phyloP scores from a whole-genome alignment of 2,329 filamentous ascomycete species.

The Fusarium equiseti region DNA sequence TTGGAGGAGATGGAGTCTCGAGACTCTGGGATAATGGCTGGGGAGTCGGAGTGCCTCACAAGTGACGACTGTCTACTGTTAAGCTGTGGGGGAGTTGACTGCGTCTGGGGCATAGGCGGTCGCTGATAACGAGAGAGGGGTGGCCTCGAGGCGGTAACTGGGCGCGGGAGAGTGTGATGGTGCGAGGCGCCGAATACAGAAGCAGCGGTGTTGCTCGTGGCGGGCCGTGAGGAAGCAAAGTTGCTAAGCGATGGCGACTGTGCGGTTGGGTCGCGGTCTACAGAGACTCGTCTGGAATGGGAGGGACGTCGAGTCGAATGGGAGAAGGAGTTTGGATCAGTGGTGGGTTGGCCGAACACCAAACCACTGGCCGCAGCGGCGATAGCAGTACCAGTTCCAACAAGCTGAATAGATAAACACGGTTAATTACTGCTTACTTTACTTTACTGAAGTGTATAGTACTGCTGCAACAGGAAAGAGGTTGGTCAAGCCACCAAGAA shows the following conservation, averaged over 20 bases:
- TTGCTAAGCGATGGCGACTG: constrained; percentile 43
- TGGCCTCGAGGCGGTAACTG: constrained; percentile 52
- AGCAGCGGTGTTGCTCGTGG: constrained; percentile 57
- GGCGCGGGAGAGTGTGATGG: constrained; percentile 48
- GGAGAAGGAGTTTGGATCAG: constrained; percentile 55
- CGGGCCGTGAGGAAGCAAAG: constrained; percentile 56
- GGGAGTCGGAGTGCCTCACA: constrained; percentile 55
- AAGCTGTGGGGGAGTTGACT: constrained; percentile 56
- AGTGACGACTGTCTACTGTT: constrained; percentile 59
- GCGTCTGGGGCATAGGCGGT: constrained; percentile 56
- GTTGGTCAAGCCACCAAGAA: constrained; percentile 33
- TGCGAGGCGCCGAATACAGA: constrained; percentile 50
- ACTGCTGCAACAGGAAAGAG: constrained; percentile 37
- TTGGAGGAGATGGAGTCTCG: constrained; percentile 71
- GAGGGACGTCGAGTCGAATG: constrained; percentile 46
- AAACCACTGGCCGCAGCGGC: constrained; percentile 70
- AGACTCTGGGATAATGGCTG: constrained; percentile 57
- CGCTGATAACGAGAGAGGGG: constrained; percentile 55
- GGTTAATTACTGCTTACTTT: constrained; percentile 30
- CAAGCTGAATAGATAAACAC: constrained; percentile 59
- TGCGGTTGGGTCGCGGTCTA: constrained; percentile 52
- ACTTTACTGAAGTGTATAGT: neutral
- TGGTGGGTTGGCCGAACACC: constrained; percentile 67
- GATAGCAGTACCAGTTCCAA: constrained; percentile 71
- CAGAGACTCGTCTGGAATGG: constrained; percentile 49